phyloP scores from a whole-genome alignment of 768 basidiomycete genomes.

The Hypholoma sublateritium region DNA sequence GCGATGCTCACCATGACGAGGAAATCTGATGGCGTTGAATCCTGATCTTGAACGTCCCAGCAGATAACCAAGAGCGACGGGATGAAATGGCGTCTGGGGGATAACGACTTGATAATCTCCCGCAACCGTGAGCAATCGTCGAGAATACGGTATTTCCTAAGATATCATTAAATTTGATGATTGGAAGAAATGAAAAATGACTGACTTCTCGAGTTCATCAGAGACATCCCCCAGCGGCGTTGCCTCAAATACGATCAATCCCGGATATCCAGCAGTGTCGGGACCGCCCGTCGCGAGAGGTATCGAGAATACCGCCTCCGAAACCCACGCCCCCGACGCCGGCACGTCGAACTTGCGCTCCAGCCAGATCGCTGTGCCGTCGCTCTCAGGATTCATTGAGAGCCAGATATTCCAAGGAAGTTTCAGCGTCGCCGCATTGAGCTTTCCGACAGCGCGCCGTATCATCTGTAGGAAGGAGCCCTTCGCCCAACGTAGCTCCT shows the following conservation, averaged over 20 bases:
- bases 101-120: slow-evolving; percentile 57
- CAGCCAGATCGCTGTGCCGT: slow-evolving; percentile 79
- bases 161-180: slow-evolving; percentile 1
- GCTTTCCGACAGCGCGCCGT: slow-evolving; percentile 36
- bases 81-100: slow-evolving; percentile 54
- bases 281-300: slow-evolving; percentile 34
- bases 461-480: slow-evolving; percentile 64
- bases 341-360: slow-evolving; percentile 76
- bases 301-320: slow-evolving; percentile 61
- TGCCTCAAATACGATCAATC: slow-evolving; percentile 74
- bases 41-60: slow-evolving; percentile 52
- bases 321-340: slow-evolving; percentile 59
- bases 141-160: slow-evolving; percentile 67
- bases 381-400: slow-evolving; percentile 71
- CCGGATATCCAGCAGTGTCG: slow-evolving; percentile 45
- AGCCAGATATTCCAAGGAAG: slow-evolving; percentile 67
- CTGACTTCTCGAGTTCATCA: slow-evolving; percentile 70
- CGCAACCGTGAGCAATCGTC: slow-evolving; percentile 74
- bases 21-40: slow-evolving; percentile 46
- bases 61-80: slow-evolving; percentile 62
- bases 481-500: slow-evolving; percentile 70
- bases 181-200: slow-evolving; percentile 1
- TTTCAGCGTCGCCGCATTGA: slow-evolving; percentile 28
- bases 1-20: slow-evolving; percentile 50
- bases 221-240: slow-evolving; percentile 60